Evolutionary conservation across 2,329 filamentous ascomycete genomes (phyloP).

Genomic region (Exserohilum turcica): DNA sequence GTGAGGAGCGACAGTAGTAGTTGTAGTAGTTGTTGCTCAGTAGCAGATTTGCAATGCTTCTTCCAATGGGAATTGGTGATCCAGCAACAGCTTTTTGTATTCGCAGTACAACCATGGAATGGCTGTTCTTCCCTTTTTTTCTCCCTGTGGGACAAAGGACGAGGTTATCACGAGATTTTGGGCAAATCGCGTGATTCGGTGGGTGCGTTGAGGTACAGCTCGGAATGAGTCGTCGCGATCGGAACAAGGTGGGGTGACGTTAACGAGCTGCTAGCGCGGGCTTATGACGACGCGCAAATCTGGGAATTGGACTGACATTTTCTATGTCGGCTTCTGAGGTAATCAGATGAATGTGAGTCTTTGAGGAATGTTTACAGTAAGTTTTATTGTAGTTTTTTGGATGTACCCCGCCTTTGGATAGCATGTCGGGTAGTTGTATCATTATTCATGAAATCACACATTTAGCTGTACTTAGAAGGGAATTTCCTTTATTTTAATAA

Average conservation of each 20-base stretch:
- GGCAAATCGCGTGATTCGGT: slow-evolving; percentile 19
- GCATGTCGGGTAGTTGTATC: too few relatives aligned
- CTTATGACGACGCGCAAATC: neutral
- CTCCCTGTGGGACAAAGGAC: neutral
- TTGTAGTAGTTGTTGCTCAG: too few relatives aligned
- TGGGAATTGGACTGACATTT: neutral
- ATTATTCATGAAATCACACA: too few relatives aligned
- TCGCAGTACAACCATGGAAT: neutral
- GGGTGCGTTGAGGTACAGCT: neutral
- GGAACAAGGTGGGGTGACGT: slow-evolving; percentile 33
- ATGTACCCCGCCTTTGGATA: too few relatives aligned
- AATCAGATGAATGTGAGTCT: too few relatives aligned
- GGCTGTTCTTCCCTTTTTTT: too few relatives aligned
- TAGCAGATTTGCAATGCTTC: neutral
- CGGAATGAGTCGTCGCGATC: slow-evolving; percentile 23
- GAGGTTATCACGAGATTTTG: slow-evolving; percentile 3
- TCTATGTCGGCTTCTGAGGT: neutral
- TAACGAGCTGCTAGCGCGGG: slow-evolving; percentile 18
- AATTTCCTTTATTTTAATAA: too few relatives aligned
- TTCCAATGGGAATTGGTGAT: neutral
- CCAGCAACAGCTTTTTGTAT: slow-evolving; percentile 6
- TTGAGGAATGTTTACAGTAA: neutral
- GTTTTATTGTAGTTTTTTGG: too few relatives aligned
- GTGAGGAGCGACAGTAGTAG: neutral
- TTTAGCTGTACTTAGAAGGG: too few relatives aligned